Evolutionary conservation across 805 yeast species (phyloP).

Genomic region (Komagataella kurtzmanii): DNA sequence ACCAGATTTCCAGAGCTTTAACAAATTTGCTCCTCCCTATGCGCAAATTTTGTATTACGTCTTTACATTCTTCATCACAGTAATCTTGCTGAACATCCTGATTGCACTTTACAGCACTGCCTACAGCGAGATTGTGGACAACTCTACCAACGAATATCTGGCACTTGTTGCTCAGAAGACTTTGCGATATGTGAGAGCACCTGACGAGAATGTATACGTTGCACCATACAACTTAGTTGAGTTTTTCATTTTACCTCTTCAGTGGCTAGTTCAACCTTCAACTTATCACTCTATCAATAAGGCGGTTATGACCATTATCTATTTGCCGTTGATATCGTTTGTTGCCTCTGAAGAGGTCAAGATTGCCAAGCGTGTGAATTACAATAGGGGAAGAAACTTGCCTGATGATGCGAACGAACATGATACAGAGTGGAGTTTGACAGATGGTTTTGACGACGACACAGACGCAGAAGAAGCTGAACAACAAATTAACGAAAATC

Average conservation of each 20-base stretch:
- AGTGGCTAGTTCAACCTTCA: conserved; percentile 18
- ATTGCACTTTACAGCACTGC: conserved; percentile 81
- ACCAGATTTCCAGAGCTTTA: conserved; percentile 59
- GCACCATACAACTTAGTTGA: conserved; percentile 79
- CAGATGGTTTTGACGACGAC: conserved; percentile 53
- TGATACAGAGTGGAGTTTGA: conserved; percentile 72
- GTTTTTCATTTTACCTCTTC: conserved; percentile 28
- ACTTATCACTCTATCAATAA: conserved; percentile 30
- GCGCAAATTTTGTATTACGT: conserved; percentile 68
- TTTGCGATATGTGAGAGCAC: conserved; percentile 73
- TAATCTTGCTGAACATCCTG: conserved; percentile 68
- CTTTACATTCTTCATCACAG: conserved; percentile 63
- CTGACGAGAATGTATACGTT: conserved; percentile 73
- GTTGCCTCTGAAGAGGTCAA: conserved; percentile 54
- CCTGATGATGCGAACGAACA: conserved; percentile 72
- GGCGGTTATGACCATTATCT: conserved; percentile 47
- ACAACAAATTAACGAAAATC: conserved; percentile 19
- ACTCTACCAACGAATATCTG: conserved; percentile 75
- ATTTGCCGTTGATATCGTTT: conserved; percentile 51
- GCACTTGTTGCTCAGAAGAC: conserved; percentile 80
- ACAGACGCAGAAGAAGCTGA: conserved; percentile 16
- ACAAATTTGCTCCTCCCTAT: conserved; percentile 70
- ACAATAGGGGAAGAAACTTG: conserved; percentile 48
- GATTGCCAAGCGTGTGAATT: conserved; percentile 55
- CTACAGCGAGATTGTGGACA: conserved; percentile 65